Base-by-base conservation (phyloP, 2,329 filamentous ascomycete species). In the Pseudocercospora pini-densiflorae region DNA sequence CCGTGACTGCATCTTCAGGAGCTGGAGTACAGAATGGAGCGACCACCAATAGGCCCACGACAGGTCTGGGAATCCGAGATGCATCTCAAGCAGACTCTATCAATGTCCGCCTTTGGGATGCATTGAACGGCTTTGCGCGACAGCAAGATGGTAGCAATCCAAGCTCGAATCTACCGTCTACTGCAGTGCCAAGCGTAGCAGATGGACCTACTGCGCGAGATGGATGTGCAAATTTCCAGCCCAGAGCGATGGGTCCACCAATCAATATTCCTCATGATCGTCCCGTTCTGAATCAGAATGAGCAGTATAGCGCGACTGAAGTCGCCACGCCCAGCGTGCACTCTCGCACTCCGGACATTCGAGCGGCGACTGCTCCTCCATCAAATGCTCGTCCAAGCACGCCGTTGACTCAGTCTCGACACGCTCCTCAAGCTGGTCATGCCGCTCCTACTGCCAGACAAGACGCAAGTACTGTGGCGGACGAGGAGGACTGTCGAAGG, bases 281-380 rank as follows among this genome's bases (percentile, higher is more conserved):
- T 12, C 33, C 64, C 31, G 61, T 64, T n/a, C 60, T 65, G 10
- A 63, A 64, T 23, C 69, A 66, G n/a, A 62, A 76, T 1, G 80
- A 81, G 21, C 80, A 82, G 14, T 78, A 79, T 66, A 84, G 81
- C 68, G 81, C 80, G 16, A 84, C 82, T 4, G 82, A 85, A 68
- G 75, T 82, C 4, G 65, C 47, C 14, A 84, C 82, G 8, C 82
- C 83, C 9, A 84, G 81, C 69, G 71, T 77, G 29, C 74, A 72
- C 33, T 36, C n/a, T 43, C 77, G 78, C 40, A 83, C 82, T 6
- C 82, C 82, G n/a, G 75, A 77, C 24, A 66, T 76, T 29, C 64
- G 64, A 65, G 68, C 68, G 16, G 29, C 27, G 19, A 40, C 57
- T 40, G 49, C 54, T 9, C 58, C 10, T 5, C 58, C 27, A 21